Base-by-base conservation (phyloP, 2,329 filamentous ascomycete species). In the Talaromyces atroroseus region DNA sequence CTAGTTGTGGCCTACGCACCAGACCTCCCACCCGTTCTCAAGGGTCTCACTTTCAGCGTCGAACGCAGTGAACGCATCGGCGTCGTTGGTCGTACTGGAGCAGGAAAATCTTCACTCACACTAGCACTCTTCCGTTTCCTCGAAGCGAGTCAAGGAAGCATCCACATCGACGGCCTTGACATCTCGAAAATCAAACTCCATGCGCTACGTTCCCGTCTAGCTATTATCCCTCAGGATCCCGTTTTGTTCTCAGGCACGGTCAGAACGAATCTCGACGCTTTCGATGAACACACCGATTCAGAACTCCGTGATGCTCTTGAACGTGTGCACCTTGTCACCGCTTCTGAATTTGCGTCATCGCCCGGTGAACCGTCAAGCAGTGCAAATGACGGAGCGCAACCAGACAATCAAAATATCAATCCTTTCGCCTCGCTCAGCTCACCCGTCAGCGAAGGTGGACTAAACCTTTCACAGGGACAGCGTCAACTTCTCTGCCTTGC, bases 151-250 rank as follows among this genome's bases (percentile, higher is more conserved):
- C 80, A 83, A 12, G 88, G 88, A 8, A 81, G 72, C 14, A 85
- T 92, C 59, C 68, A 77, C 57, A 87, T 92, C 59, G 89, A 92
- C 63, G 88, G 87, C 0, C 63, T 90, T 12, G 87, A 92, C 65
- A 88, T 91, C 52, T 85, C 86, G 21, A 86, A 82, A 64, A 82
- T 92, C 64, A 82, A 81, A 54, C 78, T 92, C 0, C 80, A 87
- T 56, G 83, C 87, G 55, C 76, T 94, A 11, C 82, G 89, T 23
- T 86, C 83, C n/a, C 80, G 88, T 0, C 73, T 94, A 0, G 87
- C 88, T 38, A 92, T 94, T 62, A 92, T 94, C 54, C 89, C 89
- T 1, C 87, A 91, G 72, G 89, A 92, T 62, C 89, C 89, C 0
- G 88, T 92, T 1, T 78, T 94, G 6, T 92, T 94, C 73, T 89